phyloP scores from a whole-genome alignment of 1,284 basidiomycete species.

The Megacollybia platyphylla region DNA sequence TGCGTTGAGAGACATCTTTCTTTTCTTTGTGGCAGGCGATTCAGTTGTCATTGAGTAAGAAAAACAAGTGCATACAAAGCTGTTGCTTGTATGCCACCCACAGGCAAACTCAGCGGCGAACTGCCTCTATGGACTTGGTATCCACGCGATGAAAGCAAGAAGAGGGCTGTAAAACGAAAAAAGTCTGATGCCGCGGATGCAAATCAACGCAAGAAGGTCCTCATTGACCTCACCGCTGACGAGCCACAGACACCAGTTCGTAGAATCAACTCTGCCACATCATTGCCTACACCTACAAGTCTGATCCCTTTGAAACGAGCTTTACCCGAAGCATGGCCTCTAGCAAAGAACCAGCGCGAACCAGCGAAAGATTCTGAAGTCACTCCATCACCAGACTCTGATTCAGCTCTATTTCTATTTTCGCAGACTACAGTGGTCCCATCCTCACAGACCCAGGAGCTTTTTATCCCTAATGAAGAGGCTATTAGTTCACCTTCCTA shows the following conservation, averaged over 20 bases:
- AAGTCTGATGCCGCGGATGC: background rate
- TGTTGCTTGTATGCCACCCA: too few species aligned
- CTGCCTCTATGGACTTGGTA: background rate
- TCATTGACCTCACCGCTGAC: constrained; percentile 5
- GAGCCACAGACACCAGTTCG: background rate
- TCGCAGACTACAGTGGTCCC: too few species aligned
- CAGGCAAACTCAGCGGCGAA: background rate
- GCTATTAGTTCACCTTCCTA: background rate
- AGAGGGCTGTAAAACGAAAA: background rate
- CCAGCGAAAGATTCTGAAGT: too few species aligned
- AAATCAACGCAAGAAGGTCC: background rate
- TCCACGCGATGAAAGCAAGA: background rate
- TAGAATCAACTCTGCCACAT: too few species aligned
- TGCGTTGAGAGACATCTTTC: constrained; percentile 35
- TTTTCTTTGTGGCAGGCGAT: constrained; percentile 36
- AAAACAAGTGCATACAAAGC: background rate
- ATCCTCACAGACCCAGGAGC: background rate
- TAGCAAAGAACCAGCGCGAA: too few species aligned
- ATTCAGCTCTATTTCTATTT: too few species aligned
- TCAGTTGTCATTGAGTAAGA: constrained; percentile 17
- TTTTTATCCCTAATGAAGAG: background rate
- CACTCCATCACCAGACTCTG: too few species aligned
- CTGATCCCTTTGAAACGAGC: too few species aligned
- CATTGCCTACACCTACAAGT: too few species aligned
- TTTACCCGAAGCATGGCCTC: too few species aligned